Base-by-base conservation (phyloP, 371 early-diverging fungal species). In the Gilbertella persicaria region DNA sequence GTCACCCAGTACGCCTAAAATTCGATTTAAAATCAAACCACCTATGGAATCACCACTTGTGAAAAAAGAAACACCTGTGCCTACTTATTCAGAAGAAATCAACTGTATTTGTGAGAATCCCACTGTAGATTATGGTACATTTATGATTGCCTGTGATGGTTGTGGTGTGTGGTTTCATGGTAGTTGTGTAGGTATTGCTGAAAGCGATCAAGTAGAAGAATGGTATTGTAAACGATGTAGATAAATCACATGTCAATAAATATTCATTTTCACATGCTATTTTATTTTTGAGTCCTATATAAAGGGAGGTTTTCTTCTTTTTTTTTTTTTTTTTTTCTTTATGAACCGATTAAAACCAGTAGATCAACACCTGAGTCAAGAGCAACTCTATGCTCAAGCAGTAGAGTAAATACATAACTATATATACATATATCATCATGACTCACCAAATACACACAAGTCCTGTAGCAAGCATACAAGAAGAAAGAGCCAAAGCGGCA, bases 81-180 rank as follows among this genome's bases (percentile, higher is more conserved):
- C 41, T 44, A 9, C 2, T 33, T 33, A 42, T 42, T 41, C 41
- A 13, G 88, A 87, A 38, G 61, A 77, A 13, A 86, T 87, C 30
- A 69, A 76, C 19, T 90, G 91, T 64, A 80, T 88, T 14, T 90
- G 91, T 52, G 72, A 73, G 5, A 70, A 80, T 45, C 86, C 88
- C 5, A 71, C 75, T 2, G 44, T 83, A 17, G 91, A 91, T 60
- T 82, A 88, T 64, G 89, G 89, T 8, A 68, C 75, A 3, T 87
- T 91, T 51, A 91, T 91, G 91, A 80, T 91, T 63, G 85, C 88
- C 10, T 91, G 91, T 58, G 91, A 91, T 62, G 43, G 58, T 5
- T 91, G 91, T 58, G 71, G 79, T 39, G 75, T 76, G 2, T 91
- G 91, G 91, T 88, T 82, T 58, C 91, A 91, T 70, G 91, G 91